Conservation (phyloP, 768 basidiomycete genomes). For the Tylopilus sp. region DNA sequence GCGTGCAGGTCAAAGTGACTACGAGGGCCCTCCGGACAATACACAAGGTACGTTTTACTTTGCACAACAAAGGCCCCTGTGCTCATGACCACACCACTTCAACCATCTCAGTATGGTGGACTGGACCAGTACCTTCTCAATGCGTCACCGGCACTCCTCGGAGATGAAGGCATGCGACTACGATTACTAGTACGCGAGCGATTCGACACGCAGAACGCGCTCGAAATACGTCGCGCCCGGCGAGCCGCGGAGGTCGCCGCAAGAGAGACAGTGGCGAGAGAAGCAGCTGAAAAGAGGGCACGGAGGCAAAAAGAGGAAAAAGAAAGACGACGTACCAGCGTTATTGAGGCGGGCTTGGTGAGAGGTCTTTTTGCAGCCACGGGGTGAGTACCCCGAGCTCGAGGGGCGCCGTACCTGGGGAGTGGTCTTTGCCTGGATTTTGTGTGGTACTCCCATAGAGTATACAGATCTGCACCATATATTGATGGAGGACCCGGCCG, state of each 20-base stretch:
- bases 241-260: conserved; percentile 20
- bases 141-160: conserved; percentile 37
- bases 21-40: conserved; percentile 77
- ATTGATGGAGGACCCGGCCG: background rate
- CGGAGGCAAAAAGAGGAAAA: conserved; percentile 7
- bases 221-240: conserved; percentile 16
- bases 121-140: conserved; percentile 65
- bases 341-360: conserved; percentile 10
- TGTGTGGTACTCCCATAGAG: conserved; percentile 2
- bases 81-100: background rate
- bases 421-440: background rate
- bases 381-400: background rate
- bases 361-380: conserved; percentile 19
- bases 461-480: background rate
- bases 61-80: background rate
- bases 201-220: conserved; percentile 20
- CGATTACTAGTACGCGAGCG: conserved; percentile 39
- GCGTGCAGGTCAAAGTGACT: conserved; percentile 67
- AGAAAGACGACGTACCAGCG: background rate
- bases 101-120: conserved; percentile 51
- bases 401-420: background rate
- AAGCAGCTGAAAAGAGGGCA: conserved; percentile 9
- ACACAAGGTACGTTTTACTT: conserved; percentile 56
- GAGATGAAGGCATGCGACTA: conserved; percentile 43
- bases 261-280: conserved; percentile 8